Conservation (phyloP, 495 filamentous ascomycete species). For the Talaromyces liani region DNA sequence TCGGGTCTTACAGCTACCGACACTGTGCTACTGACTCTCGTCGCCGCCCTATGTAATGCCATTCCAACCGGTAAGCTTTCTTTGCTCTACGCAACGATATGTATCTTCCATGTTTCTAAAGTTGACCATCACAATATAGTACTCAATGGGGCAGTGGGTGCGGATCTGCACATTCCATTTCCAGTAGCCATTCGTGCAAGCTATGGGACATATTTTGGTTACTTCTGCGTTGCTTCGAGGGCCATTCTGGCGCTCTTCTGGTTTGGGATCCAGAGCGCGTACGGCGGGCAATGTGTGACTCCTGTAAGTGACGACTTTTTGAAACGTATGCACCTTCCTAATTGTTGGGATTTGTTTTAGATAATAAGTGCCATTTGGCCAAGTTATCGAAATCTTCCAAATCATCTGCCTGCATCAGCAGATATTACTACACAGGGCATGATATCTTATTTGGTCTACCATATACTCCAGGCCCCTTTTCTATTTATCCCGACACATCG, state of each 20-base stretch:
- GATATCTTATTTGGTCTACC: constrained; percentile 41
- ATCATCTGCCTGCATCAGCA: constrained; percentile 37
- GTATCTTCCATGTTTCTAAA: background rate
- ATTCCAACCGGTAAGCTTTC: constrained; percentile 9
- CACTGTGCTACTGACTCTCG: constrained; percentile 11
- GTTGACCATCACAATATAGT: constrained; percentile 17
- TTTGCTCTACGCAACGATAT: background rate
- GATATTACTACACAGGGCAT: constrained; percentile 45
- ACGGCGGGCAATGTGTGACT: constrained; percentile 13
- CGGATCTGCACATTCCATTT: constrained; percentile 39
- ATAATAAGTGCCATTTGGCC: constrained; percentile 41
- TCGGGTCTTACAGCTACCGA: constrained; percentile 11
- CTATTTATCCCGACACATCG: constrained; percentile 42
- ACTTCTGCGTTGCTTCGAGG: constrained; percentile 33
- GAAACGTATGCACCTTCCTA: background rate
- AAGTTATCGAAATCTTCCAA: constrained; percentile 31
- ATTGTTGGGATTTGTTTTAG: constrained; percentile 7
- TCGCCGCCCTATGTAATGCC: constrained; percentile 11
- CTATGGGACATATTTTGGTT: constrained; percentile 47
- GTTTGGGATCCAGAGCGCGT: constrained; percentile 22
- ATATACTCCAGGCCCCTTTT: constrained; percentile 40
- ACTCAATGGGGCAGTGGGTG: constrained; percentile 43
- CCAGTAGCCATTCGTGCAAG: constrained; percentile 33
- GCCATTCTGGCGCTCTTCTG: constrained; percentile 40
- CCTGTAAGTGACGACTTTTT: background rate